Evolutionary conservation across 352 stramenopile genomes (phyloP), one percentile per base, ranked within the genome.

Genomic region (Phytophthora pseudosyringae): DNA sequence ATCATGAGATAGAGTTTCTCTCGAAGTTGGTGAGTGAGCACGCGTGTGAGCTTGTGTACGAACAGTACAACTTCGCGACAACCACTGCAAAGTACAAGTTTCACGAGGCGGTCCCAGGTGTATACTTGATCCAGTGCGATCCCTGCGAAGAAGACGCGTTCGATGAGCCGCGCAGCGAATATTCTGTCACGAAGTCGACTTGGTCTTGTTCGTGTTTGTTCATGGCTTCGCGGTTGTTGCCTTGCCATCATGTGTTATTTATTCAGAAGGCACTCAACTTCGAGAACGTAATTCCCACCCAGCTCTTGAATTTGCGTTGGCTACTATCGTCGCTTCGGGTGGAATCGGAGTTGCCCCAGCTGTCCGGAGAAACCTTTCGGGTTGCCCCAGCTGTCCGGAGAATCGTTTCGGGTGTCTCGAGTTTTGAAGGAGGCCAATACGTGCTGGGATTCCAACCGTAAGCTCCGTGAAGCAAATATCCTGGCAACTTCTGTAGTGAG

Each of bases 171-270:
- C 33, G n/a, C 15, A 31, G 32, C 11, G 54, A 76, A 46, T 67
- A 67, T 18, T 47, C n/a, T 11, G 36, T 73, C 7, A 58, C 61
- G 10, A 59, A 61, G 26, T 11, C 16, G 0, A 41, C 16, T n/a
- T 76, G 69, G 58, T 36, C 35, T 16, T 76, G 58, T 11, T 72
- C 47, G 1, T 71, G 67, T 36, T 18, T 66, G n/a, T 66, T 71
- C 16, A 66, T 66, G 57, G 45, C 25, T 3, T 66, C 56, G 0
- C 36, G 60, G 0, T 32, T 69, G 16, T 18, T 69, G 1, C 58
- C 67, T 5, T 73, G 69, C 21, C 43, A 43, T 2, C 47, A 67
- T 16, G 50, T 67, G 0, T 56, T 69, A 7, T 72, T 55, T 40
- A 57, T 73, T 31, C n/a, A 43, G 8, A 67, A 62, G 49, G 32